Evolutionary conservation across 306 rosid species (phyloP), one percentile per base, ranked within the genome.

Genomic region (Prinsepia uniflora): DNA sequence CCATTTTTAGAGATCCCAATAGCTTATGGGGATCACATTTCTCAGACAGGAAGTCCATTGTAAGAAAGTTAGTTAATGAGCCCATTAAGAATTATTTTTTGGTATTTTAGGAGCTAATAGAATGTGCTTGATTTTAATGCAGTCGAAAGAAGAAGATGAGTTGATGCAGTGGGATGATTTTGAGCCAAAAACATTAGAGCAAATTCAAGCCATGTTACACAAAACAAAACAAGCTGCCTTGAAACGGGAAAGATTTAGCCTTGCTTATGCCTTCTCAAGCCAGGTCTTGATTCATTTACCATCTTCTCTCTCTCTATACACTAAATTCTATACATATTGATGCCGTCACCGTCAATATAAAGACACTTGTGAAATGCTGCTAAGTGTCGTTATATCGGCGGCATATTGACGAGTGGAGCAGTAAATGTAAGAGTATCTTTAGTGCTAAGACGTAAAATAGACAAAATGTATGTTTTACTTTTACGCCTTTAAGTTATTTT

Each of bases 111-210:
- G 43, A 22, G 18, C 3, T 48, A 6, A 10, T 46, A 13, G 15
- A 14, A 30, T 1, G 36, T 30, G 36, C 4, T 30, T 30, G 36
- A 30, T 30, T 10, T 47, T 62, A 10, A 36, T 44, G 72, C 81
- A 85, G 90, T 75, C 80, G 17, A 72, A 79, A 78, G 87, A 82
- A 34, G 85, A 82, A 30, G 82, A 82, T 46, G 85, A 80, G 43
- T 39, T 63, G 53, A 52, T 62, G 62, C 72, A 56, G n/a, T 74
- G 84, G 86, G 79, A 82, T 39, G 80, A 79, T 7, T 8, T 41
- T 13, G 57, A 69, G 10, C 48, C 78, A 8, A 74, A 72, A 61
- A 75, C 57, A 7, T 12, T 78, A 24, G 81, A 64, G 54, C 76
- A 76, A 17, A 67, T 81, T 71, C 81, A 71, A 79, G 71, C 77